Base-by-base conservation (phyloP, 371 early-diverging fungal species). In the Blakeslea trispora region DNA sequence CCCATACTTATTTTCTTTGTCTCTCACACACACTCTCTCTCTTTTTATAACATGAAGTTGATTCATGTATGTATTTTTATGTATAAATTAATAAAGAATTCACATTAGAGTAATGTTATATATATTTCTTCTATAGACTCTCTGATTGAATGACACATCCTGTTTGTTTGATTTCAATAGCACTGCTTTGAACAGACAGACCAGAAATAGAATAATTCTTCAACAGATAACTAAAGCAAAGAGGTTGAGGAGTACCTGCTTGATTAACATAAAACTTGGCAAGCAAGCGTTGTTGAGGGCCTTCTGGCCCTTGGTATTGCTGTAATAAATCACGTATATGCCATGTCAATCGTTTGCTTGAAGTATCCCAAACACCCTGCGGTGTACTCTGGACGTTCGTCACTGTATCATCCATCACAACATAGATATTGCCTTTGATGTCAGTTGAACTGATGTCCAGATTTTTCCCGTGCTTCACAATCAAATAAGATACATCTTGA, bases 321-420 rank as follows among this genome's bases (percentile, higher is more conserved):
- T 49, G n/a, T 17, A 61, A 8, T 8, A 61, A 39, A 32, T 61
- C 61, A n/a, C 18, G 3, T 2, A 55, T 4, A 11, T 54, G 18
- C 61, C 61, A 61, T 6, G 61, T 55, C 11, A 61, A 18, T 5
- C 40, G 37, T 0, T 55, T 42, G 6, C 31, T 50, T 3, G 7
- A 14, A 1, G 23, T 41, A 13, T 61, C 50, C 61, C 61, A 61
- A n/a, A 15, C n/a, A 22, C 61, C 61, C 7, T 61, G 61, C 3
- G 61, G 61, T 40, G 50, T 55, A n/a, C 61, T 61, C 39, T 61
- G 61, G 0, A 61, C 61, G 17, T 45, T 41, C 6, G 5, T 52
- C 5, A 55, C 55, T 4, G 15, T 28, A 8, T 45, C 3, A 3
- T 55, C 44, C 32, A 61, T 37, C 6, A 23, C 15, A 6, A 55